These are phyloP conservation scores for Neurospora sp. DNA, from an alignment of 495 filamentous ascomycete genomes.

Conservation along the genomic window DNA sequence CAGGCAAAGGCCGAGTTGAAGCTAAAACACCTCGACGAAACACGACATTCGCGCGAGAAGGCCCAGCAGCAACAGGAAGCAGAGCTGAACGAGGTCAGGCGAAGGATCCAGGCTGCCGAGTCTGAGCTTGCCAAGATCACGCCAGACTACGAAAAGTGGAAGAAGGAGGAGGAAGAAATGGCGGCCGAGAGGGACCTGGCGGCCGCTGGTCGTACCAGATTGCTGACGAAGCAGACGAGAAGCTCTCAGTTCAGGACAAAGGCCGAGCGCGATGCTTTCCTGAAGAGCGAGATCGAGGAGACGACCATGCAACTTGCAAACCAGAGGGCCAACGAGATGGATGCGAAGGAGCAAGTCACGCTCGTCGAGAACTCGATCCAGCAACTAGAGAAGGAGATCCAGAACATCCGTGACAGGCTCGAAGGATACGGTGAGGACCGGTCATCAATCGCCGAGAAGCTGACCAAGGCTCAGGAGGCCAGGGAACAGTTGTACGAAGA, in stretches of 20 bases:
- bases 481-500: conserved; percentile 76
- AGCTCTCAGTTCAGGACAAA: conserved; percentile 81
- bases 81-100: conserved; percentile 62
- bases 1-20: conserved; percentile 80
- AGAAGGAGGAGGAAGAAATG: conserved; percentile 59
- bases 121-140: conserved; percentile 58
- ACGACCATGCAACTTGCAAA: conserved; percentile 61
- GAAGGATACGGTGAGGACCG: conserved; percentile 70
- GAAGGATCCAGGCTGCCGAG: conserved; percentile 67
- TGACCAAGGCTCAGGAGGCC: conserved; percentile 70
- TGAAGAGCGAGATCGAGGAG: conserved; percentile 74
- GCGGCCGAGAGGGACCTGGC: conserved; percentile 63
- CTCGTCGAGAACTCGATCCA: conserved; percentile 61
- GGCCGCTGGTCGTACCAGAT: conserved; percentile 62
- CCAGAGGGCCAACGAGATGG: conserved; percentile 71
- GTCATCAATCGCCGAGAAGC: conserved; percentile 56
- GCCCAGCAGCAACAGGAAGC: conserved; percentile 56
- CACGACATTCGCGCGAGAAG: conserved; percentile 68
- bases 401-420: conserved; percentile 57
- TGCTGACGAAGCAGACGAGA: conserved; percentile 93
- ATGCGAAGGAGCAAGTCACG: conserved; percentile 78
- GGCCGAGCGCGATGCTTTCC: conserved; percentile 73
- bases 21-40: conserved; percentile 68
- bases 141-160: conserved; percentile 65
- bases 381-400: conserved; percentile 61